Percentiles rank a stretch among this genome's conserved stretches.
These are phyloP conservation scores for Mycena chlorophos DNA, from an alignment of 768 basidiomycete genomes.

Conservation along the genomic window DNA sequence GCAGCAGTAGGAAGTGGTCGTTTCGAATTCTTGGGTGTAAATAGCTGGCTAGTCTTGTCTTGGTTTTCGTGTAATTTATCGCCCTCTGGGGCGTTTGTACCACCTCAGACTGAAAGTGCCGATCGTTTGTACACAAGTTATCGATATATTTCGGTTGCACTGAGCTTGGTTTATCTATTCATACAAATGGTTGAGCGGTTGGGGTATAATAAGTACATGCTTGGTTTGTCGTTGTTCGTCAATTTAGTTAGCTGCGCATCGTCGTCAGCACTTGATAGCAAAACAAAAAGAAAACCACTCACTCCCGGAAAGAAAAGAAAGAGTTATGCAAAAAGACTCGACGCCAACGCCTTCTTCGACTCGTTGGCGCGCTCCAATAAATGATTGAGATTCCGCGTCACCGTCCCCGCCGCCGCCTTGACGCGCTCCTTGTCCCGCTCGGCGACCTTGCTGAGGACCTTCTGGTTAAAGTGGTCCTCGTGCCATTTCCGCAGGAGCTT, in stretches of 20 bases:
- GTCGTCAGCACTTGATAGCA: constrained; percentile 4
- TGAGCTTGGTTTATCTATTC: not conserved
- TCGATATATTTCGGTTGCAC: not conserved
- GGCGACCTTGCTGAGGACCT: constrained; percentile 61
- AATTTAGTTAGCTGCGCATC: constrained; percentile 4
- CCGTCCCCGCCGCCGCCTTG: constrained; percentile 68
- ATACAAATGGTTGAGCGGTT: not conserved
- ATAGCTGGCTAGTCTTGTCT: too few relatives aligned
- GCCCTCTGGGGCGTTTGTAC: too few relatives aligned
- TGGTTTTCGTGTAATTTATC: too few relatives aligned
- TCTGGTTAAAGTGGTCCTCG: constrained; percentile 79
- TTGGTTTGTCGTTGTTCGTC: not conserved
- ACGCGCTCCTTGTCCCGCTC: constrained; percentile 67
- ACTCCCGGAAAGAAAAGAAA: constrained; percentile 7
- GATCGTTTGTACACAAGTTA: too few relatives aligned
- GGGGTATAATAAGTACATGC: constrained; percentile 15
- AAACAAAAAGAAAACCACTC: constrained; percentile 4
- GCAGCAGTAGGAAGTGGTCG: constrained; percentile 9
- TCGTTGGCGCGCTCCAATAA: constrained; percentile 43
- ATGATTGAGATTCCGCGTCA: constrained; percentile 71
- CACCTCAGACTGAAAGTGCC: too few relatives aligned
- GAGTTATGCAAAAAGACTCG: constrained; percentile 19
- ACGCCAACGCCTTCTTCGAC: constrained; percentile 18
- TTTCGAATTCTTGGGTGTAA: too few relatives aligned
- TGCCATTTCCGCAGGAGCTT: constrained; percentile 79